Percentiles rank a stretch among this genome's conserved stretches.
Conservation (phyloP, 345 rosid genomes). For the Streptanthus diversifolius region DNA sequence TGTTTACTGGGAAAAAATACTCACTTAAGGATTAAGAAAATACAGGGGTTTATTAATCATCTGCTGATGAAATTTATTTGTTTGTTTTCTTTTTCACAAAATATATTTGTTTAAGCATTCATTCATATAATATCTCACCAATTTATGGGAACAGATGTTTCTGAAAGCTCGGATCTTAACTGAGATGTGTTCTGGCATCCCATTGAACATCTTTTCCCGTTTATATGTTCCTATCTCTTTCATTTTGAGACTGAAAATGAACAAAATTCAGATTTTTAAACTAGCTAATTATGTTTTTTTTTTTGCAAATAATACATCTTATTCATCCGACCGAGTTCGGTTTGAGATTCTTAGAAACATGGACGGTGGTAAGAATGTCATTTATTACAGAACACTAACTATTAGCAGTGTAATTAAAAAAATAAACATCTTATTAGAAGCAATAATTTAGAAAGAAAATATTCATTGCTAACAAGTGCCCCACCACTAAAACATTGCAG, state of each 20-base stretch:
- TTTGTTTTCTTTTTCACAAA: neutral
- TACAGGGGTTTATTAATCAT: neutral
- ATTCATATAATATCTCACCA: neutral
- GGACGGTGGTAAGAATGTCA: neutral
- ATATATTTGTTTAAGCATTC: neutral
- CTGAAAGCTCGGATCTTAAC: neutral
- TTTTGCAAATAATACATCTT: neutral
- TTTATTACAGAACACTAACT: neutral
- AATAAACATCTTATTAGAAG: neutral
- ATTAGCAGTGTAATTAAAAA: neutral
- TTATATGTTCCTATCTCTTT: neutral
- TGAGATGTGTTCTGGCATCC: neutral
- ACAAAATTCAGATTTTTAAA: neutral
- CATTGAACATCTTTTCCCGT: neutral
- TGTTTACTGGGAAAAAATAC: constrained; percentile 66
- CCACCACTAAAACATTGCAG: constrained; percentile 11
- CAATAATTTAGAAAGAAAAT: neutral
- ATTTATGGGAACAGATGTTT: neutral
- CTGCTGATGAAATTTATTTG: neutral
- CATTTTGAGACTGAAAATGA: neutral
- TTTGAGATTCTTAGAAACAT: neutral
- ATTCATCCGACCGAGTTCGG: neutral
- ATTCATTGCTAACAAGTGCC: constrained; percentile 16
- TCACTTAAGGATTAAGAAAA: constrained; percentile 41
- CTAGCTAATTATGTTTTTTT: no score